A percentile compares a stretch with the other conserved stretches of the same genome.
Conservation (phyloP, 495 filamentous ascomycete species). For the Aspergillus nanangensis region DNA sequence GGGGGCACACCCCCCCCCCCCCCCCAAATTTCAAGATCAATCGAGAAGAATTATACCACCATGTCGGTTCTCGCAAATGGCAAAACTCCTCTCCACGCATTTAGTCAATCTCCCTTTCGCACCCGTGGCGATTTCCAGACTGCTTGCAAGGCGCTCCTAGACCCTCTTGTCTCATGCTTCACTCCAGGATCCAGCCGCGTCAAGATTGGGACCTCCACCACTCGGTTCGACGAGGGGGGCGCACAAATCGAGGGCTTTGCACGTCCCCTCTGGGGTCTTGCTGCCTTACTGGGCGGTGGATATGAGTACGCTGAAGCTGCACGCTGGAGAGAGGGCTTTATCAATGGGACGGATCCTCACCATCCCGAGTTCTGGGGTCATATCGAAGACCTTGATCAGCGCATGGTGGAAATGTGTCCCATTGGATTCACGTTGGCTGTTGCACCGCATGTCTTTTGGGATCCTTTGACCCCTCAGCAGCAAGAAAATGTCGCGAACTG, state of each 20-base stretch:
- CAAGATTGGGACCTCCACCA: conserved; percentile 59
- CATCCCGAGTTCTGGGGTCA: conserved; percentile 69
- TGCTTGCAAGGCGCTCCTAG: conserved; percentile 54
- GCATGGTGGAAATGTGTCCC: conserved; percentile 84
- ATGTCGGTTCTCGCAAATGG: conserved; percentile 20
- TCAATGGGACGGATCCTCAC: conserved; percentile 61
- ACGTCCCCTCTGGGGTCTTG: conserved; percentile 70
- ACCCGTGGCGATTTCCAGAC: conserved; percentile 51
- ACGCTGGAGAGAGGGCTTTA: conserved; percentile 64
- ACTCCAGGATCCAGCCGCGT: conserved; percentile 54
- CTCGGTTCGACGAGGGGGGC: conserved; percentile 68
- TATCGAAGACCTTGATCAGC: conserved; percentile 67
- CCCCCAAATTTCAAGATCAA: too few species aligned
- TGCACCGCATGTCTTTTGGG: conserved; percentile 60
- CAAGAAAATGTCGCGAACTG: conserved; percentile 59
- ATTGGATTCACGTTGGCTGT: conserved; percentile 63
- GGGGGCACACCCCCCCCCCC: too few species aligned
- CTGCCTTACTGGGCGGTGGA: conserved; percentile 61
- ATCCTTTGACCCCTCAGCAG: conserved; percentile 53
- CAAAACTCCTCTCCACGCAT: conserved; percentile 13
- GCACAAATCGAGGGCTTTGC: conserved; percentile 75
- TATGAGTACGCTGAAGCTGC: conserved; percentile 56
- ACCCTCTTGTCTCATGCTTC: conserved; percentile 61
- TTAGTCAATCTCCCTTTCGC: conserved; percentile 27
- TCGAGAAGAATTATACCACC: too few species aligned